A percentile compares a stretch with the other conserved stretches of the same genome.
These are phyloP conservation scores for Keithomyces neogunnii DNA, from an alignment of 2,329 filamentous ascomycete genomes.

Conservation along the genomic window DNA sequence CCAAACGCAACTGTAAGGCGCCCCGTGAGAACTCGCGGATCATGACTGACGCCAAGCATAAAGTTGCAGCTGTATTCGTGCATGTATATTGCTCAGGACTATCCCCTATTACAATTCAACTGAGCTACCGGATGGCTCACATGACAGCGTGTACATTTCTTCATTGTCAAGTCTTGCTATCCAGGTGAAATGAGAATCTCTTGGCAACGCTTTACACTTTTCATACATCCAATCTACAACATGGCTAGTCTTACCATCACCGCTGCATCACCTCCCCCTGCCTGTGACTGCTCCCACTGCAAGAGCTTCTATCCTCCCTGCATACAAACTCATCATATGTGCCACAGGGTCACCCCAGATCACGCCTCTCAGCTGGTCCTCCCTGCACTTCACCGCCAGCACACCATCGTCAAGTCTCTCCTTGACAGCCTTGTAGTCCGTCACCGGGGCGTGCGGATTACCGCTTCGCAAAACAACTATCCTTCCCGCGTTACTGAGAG, in stretches of 20 bases:
- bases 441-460: slow-evolving; percentile 26
- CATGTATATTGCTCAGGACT: no score
- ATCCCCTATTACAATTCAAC: no score
- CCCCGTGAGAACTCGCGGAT: no score
- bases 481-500: slow-evolving; percentile 61
- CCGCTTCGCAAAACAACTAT: slow-evolving; percentile 57
- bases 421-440: slow-evolving; percentile 38
- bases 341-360: slow-evolving; percentile 77
- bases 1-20: no score
- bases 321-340: slow-evolving; percentile 75
- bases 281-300: slow-evolving; percentile 48
- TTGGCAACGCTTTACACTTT: neutral
- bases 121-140: neutral
- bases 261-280: neutral
- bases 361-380: slow-evolving; percentile 59
- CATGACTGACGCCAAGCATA: no score
- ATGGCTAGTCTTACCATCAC: no score
- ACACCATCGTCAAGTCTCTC: slow-evolving; percentile 50
- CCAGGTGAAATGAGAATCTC: neutral
- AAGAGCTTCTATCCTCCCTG: slow-evolving; percentile 59
- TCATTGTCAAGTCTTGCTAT: neutral
- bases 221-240: no score
- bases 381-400: slow-evolving; percentile 58
- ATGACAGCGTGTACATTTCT: neutral
- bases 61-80: no score